Percentiles rank a stretch among this genome's conserved stretches.
phyloP scores from a whole-genome alignment of 192 early-diverging fungal species.

The Endogone sp. region DNA sequence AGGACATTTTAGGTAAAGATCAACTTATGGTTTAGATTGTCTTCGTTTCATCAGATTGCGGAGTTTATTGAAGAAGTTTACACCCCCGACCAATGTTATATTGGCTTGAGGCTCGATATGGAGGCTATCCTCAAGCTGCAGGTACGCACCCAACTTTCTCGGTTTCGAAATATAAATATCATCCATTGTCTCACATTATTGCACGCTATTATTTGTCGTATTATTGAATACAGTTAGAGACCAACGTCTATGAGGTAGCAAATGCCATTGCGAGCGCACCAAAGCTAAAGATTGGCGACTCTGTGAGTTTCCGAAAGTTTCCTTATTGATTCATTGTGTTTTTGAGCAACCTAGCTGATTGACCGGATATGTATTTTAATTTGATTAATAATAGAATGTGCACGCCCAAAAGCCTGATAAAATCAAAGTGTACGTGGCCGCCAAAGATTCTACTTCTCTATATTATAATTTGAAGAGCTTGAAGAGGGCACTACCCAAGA shows the following conservation, averaged over 20 bases:
- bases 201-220: too few species aligned
- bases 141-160: conserved; percentile 31
- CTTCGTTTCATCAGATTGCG: conserved; percentile 52
- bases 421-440: conserved; percentile 62
- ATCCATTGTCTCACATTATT: too few species aligned
- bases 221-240: conserved; percentile 67
- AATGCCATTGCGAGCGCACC: conserved; percentile 72
- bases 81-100: conserved; percentile 63
- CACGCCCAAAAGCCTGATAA: conserved; percentile 54
- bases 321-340: too few species aligned
- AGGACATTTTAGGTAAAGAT: too few species aligned
- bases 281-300: conserved; percentile 83
- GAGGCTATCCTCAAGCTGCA: conserved; percentile 80
- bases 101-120: conserved; percentile 81
- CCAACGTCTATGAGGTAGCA: conserved; percentile 70
- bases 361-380: too few species aligned
- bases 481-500: conserved; percentile 80
- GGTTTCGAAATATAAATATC: neutral
- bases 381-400: conserved; percentile 58
- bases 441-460: conserved; percentile 54
- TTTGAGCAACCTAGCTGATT: too few species aligned
- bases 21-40: conserved; percentile 5
- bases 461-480: conserved; percentile 77
- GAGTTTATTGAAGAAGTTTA: conserved; percentile 93
- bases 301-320: conserved; percentile 34